Conservation (phyloP, 2,329 filamentous ascomycete genomes). For the Fusarium coffeatum region DNA sequence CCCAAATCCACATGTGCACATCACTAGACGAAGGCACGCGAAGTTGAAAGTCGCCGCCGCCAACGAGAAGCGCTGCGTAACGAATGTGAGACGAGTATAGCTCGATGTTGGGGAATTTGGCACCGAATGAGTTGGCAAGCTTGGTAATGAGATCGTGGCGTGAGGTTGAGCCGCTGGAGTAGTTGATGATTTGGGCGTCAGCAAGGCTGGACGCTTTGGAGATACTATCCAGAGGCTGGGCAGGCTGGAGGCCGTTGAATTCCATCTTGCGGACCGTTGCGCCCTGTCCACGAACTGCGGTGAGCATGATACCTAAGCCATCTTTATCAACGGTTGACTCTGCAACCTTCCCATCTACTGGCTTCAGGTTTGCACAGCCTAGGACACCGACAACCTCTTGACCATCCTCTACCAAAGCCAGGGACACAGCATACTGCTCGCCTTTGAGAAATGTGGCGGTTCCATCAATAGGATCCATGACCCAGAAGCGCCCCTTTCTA, state of each 20-base stretch:
- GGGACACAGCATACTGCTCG: constrained; percentile 71
- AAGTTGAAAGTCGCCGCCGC: constrained; percentile 52
- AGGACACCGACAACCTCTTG: constrained; percentile 68
- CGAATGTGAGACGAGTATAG: constrained; percentile 56
- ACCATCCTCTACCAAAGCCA: constrained; percentile 69
- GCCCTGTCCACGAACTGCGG: constrained; percentile 50
- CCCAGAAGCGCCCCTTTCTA: constrained; percentile 62
- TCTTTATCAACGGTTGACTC: constrained; percentile 50
- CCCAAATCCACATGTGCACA: constrained; percentile 56
- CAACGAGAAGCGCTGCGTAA: constrained; percentile 54
- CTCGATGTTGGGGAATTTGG: constrained; percentile 52
- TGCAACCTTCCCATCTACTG: constrained; percentile 51
- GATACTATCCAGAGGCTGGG: constrained; percentile 39
- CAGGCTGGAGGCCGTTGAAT: constrained; percentile 30
- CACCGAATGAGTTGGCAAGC: constrained; percentile 48
- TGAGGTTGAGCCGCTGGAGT: constrained; percentile 47
- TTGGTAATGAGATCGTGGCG: constrained; percentile 49
- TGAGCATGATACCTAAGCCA: constrained; percentile 53
- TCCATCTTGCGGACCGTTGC: constrained; percentile 46
- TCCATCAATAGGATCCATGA: constrained; percentile 73
- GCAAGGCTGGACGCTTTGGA: constrained; percentile 29
- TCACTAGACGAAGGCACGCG: constrained; percentile 44
- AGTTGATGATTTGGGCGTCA: constrained; percentile 52
- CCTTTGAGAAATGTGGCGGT: constrained; percentile 70
- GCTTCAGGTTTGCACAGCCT: constrained; percentile 68